phyloP scores from a whole-genome alignment of 2,329 filamentous ascomycete genomes.

The Colletotrichum nymphaeae region DNA sequence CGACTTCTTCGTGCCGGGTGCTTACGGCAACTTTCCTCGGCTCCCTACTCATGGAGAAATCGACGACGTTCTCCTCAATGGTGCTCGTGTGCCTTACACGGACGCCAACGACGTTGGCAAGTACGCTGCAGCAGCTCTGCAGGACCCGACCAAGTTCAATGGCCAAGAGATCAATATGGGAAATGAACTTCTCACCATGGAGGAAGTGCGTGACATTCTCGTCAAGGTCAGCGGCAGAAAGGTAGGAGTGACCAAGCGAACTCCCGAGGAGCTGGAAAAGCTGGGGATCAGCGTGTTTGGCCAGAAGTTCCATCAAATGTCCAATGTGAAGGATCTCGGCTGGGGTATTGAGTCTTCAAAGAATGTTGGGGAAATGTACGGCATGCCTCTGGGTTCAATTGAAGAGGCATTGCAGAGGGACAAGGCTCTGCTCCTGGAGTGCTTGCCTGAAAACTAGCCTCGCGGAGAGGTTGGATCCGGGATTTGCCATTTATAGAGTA shows the following conservation, averaged over 20 bases:
- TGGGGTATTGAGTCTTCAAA: conserved; percentile 23
- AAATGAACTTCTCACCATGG: conserved; percentile 42
- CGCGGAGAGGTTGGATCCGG: too few relatives aligned
- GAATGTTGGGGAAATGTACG: conserved; percentile 41
- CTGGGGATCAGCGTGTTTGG: conserved; percentile 33
- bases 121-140: conserved; percentile 47
- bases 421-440: conserved; percentile 35
- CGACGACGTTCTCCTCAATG: conserved; percentile 39
- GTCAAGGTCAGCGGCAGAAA: conserved; percentile 44
- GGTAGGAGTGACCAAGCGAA: conserved; percentile 38
- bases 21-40: conserved; percentile 42
- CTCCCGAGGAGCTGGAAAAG: conserved; percentile 38
- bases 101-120: conserved; percentile 45
- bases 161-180: conserved; percentile 46
- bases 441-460: conserved; percentile 15
- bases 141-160: conserved; percentile 43
- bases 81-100: conserved; percentile 41
- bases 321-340: conserved; percentile 41
- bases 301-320: conserved; percentile 42
- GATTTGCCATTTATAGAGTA: too few relatives aligned
- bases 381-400: conserved; percentile 43
- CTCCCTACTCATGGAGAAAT: conserved; percentile 44
- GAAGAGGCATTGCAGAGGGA: conserved; percentile 41
- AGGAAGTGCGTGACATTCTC: conserved; percentile 45
- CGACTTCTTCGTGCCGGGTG: conserved; percentile 42